phyloP scores from a whole-genome alignment of 306 rosid species.

The Acacia crassicarpa region DNA sequence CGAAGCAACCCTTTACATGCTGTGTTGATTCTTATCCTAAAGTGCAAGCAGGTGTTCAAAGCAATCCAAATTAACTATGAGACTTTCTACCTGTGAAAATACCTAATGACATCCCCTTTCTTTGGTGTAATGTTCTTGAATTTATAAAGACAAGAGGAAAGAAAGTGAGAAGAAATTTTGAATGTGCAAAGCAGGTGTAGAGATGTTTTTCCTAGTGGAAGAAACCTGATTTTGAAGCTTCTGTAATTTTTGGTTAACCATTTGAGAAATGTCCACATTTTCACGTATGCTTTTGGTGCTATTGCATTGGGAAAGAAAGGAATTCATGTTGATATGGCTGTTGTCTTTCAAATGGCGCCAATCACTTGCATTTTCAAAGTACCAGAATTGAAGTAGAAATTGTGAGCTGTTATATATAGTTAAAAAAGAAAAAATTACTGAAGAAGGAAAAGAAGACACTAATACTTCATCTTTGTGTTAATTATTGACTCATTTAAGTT shows the following conservation, averaged over 20 bases:
- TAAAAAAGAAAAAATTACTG: not conserved
- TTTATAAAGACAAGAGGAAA: not conserved
- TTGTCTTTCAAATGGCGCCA: not conserved
- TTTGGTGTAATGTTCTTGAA: not conserved
- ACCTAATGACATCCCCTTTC: not conserved
- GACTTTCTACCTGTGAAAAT: not conserved
- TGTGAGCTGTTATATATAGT: not conserved
- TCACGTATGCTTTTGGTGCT: not conserved
- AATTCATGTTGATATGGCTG: not conserved
- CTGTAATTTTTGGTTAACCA: not conserved
- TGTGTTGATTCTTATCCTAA: not conserved
- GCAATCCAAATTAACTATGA: not conserved
- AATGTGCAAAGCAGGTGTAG: not conserved
- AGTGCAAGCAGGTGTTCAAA: not conserved
- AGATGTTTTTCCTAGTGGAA: not conserved
- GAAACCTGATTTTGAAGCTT: not conserved
- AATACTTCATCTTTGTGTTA: slow-evolving; percentile 4
- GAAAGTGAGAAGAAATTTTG: not conserved
- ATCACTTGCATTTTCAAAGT: slow-evolving; percentile 2
- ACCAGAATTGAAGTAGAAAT: not conserved
- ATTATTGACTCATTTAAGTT: not conserved
- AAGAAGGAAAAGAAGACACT: not conserved
- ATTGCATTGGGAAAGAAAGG: not conserved
- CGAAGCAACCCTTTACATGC: not conserved
- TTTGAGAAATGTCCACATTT: not conserved